Evolutionary conservation across 2,329 filamentous ascomycete species (phyloP), one percentile per base, ranked within the genome.

Genomic region (Aspergillus latus): DNA sequence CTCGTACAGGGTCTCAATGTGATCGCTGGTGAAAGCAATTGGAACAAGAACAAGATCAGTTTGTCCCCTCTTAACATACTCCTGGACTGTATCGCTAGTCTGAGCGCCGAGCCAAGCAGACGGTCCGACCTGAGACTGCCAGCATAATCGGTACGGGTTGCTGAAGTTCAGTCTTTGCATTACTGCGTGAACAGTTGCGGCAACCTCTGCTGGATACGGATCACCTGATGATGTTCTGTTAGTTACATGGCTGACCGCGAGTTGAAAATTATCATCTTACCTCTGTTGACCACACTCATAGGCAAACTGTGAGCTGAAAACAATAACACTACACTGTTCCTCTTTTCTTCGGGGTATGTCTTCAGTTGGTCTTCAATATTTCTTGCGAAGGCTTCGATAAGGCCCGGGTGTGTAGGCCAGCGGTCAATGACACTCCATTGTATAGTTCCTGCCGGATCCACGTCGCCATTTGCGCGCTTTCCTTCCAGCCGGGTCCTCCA

Each of bases 61-160:
- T 69, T 97, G 90, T 0, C 93, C 94, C 74, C 94, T 92, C 69
- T 89, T 85, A 63, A 97, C 86, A 70, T 97, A 95, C 58, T 91
- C 83, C 69, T 92, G 86, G 9, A 99, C 94, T 0, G 92, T 93
- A 63, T 88, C 86, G 58, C 88, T 87, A 0, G 94, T 99, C 74
- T 99, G 94, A 9, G 94, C 92, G 21, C 94, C 94, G 7, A 99
- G 82, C 94, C 94, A 99, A 16, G 94, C 89, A 29, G 88, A 90
- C 0, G 95, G 94, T 6, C 95, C 94, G 61, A 99, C 94, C 76
- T 99, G 94, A 4, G 92, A 97, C 74, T 99, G 94, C 94, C 94
- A 99, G 68, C 92, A 94, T 15, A 99, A 81, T 53, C 94, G 87
- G 76, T 97, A 97, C 5, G 89, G 90, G 76, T 99, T 94, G 59